Conservation (phyloP, 345 rosid species). For the Pseudoturritis turrita region DNA sequence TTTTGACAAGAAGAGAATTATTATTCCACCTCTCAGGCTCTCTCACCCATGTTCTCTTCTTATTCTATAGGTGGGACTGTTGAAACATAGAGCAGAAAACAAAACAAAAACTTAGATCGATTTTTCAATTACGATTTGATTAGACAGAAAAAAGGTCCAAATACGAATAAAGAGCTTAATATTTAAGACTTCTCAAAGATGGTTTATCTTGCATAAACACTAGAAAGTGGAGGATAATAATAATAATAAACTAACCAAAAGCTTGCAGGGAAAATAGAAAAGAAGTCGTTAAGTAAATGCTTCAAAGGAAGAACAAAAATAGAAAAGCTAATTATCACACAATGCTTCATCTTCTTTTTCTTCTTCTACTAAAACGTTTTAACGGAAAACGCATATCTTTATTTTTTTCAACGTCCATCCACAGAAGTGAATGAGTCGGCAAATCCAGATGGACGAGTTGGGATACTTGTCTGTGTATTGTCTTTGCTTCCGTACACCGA, state of each 20-base stretch:
- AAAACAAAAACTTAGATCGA: too few species aligned
- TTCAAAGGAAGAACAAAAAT: background rate
- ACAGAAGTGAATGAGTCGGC: slow-evolving; percentile 82
- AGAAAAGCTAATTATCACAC: background rate
- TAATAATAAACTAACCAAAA: slow-evolving; percentile 17
- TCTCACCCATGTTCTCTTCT: too few species aligned
- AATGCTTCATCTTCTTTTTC: slow-evolving; percentile 17
- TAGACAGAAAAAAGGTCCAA: background rate
- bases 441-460: slow-evolving; percentile 76
- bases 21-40: too few species aligned
- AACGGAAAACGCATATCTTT: background rate
- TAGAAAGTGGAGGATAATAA: slow-evolving; percentile 11
- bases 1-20: too few species aligned
- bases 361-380: slow-evolving; percentile 13
- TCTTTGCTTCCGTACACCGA: slow-evolving; percentile 41
- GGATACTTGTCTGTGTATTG: slow-evolving; percentile 82
- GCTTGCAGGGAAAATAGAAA: background rate
- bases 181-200: background rate
- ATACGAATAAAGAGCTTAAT: background rate
- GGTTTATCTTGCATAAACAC: slow-evolving; percentile 16
- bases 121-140: too few species aligned
- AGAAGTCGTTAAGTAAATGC: background rate
- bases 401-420: slow-evolving; percentile 65
- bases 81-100: too few species aligned
- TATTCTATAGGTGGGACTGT: too few species aligned